phyloP scores from a whole-genome alignment of 805 yeast species.

The Candida maltosa region DNA sequence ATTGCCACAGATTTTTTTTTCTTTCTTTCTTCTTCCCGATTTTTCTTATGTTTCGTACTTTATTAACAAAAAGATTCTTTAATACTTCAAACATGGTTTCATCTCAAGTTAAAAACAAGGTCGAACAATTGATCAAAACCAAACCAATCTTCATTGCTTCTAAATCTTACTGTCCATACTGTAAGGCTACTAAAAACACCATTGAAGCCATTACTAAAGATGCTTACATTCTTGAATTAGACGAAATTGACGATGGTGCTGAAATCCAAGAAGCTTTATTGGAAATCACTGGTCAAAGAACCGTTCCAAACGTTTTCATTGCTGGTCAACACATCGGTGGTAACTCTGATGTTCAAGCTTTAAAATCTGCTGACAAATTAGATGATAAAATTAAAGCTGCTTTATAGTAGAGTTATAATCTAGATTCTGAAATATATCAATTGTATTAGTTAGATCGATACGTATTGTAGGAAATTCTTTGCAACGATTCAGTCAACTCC shows the following conservation, averaged over 20 bases:
- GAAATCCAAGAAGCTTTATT: slow-evolving; percentile 77
- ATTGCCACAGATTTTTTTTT: slow-evolving; percentile 2
- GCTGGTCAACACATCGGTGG: slow-evolving; percentile 95
- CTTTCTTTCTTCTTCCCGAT: too few species aligned
- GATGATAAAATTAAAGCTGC: slow-evolving; percentile 39
- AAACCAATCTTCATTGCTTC: slow-evolving; percentile 79
- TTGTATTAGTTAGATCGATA: too few species aligned
- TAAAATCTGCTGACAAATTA: slow-evolving; percentile 61
- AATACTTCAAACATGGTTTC: slow-evolving; percentile 46
- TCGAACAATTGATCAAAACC: slow-evolving; percentile 58
- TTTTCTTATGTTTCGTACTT: slow-evolving; percentile 3
- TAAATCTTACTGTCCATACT: slow-evolving; percentile 42
- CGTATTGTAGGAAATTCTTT: too few species aligned
- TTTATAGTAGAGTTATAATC: slow-evolving; percentile 18
- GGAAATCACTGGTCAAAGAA: slow-evolving; percentile 81
- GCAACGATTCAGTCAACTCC: too few species aligned
- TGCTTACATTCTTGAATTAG: slow-evolving; percentile 55
- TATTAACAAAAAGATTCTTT: neutral
- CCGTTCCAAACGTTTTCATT: slow-evolving; percentile 92
- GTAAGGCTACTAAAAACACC: slow-evolving; percentile 42
- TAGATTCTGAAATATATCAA: neutral
- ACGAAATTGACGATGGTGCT: slow-evolving; percentile 61
- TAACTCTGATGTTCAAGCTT: slow-evolving; percentile 79
- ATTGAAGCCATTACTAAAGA: slow-evolving; percentile 38
- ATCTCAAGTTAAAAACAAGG: slow-evolving; percentile 53